Evolutionary conservation across 768 basidiomycete genomes (phyloP).

Genomic region (Leccinum fibrillosum): DNA sequence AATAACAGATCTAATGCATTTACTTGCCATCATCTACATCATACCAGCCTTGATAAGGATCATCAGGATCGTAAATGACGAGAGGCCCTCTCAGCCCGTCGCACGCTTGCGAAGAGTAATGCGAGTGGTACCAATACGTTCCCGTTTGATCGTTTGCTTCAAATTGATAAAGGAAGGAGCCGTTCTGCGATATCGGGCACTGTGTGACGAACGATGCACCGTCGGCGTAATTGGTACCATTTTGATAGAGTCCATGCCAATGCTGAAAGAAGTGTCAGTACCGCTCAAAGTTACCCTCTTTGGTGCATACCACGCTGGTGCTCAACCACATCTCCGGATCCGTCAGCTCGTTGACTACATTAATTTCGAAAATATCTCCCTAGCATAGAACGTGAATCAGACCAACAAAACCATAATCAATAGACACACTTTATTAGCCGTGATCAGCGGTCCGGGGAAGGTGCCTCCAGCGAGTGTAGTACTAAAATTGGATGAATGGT

Average conservation of each 20-base stretch:
- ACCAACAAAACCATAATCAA: not conserved
- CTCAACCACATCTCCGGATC: conserved; percentile 47
- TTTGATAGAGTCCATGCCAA: conserved; percentile 54
- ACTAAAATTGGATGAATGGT: conserved; percentile 4
- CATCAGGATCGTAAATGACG: conserved; percentile 40
- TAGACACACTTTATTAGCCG: conserved; percentile 29
- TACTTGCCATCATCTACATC: conserved; percentile 43
- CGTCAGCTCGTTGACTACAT: conserved; percentile 43
- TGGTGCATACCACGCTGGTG: conserved; percentile 40
- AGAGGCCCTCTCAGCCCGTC: conserved; percentile 39
- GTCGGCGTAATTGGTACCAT: conserved; percentile 41
- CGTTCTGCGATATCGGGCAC: conserved; percentile 27
- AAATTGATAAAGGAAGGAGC: conserved; percentile 23
- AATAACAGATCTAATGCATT: too few relatives aligned
- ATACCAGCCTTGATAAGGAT: conserved; percentile 37
- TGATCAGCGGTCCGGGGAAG: conserved; percentile 46
- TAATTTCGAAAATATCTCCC: conserved; percentile 40
- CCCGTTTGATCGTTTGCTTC: conserved; percentile 21
- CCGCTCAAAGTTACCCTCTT: too few relatives aligned
- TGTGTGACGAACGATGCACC: conserved; percentile 39
- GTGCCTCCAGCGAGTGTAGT: conserved; percentile 37
- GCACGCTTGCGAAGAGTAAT: conserved; percentile 37
- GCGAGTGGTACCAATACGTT: conserved; percentile 38
- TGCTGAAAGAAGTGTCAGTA: conserved; percentile 34
- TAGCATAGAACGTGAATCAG: conserved; percentile 13